Base-by-base conservation (phyloP, 2,329 filamentous ascomycete species). In the Talaromyces sp. region DNA sequence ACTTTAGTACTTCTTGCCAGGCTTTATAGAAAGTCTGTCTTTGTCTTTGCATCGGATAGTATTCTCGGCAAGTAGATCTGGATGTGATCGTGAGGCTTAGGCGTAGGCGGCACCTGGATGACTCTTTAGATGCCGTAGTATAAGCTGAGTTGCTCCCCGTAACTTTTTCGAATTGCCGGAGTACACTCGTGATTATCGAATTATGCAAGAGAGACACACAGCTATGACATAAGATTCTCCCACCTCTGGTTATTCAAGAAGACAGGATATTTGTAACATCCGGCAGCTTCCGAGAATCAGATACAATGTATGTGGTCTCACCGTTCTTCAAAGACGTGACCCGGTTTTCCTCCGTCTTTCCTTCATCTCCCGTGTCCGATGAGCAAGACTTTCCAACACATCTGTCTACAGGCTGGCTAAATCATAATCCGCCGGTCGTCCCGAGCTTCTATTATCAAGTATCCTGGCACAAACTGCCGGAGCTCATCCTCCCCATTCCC, bases 11-110 rank as follows among this genome's bases (percentile, higher is more conserved):
- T 31, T 9, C 9, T 31, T 31, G 2, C 23, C 14, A 5, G 28
- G 1, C 1, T 21, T 25, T 16, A 35, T 14, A 3, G 8, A 21
- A 3, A 18, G n/a, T 14, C n/a, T 21, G 16, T 21, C 6, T 33
- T 14, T 54, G n/a, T 40, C 3, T 5, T n/a, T 23, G 11, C n/a
- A 25, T 40, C 54, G 54, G 54, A 39, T 56, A 3, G n/a, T 12
- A 56, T 56, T 56, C 54, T 28, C 54, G 35, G 54, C 54, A 56
- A 37, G 18, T 56, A 40, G 23, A 40, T 40, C 7, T 18, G 33
- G 16, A 35, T 21, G 7, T n/a, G 12, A 28, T 9, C 25, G 7
- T 31, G 46, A 52, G 23, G 31, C 1, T 5, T n/a, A 18, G n/a
- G 31, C 5, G n/a, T n/a, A n/a, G n/a, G n/a, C n/a, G n/a, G n/a